These are phyloP conservation scores for Zea luxurians DNA, from an alignment of 176 grass and related monocot species.

Conservation along the genomic window DNA sequence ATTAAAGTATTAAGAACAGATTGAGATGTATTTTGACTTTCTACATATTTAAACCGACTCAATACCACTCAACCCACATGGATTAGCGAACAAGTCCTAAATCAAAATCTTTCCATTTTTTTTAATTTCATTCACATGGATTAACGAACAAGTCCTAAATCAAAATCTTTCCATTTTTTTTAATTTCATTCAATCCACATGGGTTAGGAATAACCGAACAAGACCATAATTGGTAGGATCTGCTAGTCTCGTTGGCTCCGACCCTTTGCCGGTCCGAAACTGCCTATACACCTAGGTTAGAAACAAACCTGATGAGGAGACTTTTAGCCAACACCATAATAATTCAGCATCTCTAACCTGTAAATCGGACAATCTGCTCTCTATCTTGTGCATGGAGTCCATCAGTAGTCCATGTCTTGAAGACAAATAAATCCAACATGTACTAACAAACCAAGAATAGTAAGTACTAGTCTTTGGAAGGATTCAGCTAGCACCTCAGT, in stretches of 20 bases:
- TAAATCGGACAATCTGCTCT: background rate
- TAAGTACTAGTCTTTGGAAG: background rate
- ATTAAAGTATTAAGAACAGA: too few species aligned
- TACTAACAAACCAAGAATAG: background rate
- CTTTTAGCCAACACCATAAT: background rate
- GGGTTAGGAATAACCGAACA: too few species aligned
- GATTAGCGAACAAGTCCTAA: too few species aligned
- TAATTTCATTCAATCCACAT: too few species aligned
- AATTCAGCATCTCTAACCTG: background rate
- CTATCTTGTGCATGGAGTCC: background rate
- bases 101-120: too few species aligned
- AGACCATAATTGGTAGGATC: background rate
- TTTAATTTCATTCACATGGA: too few species aligned
- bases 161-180: too few species aligned
- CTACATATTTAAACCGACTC: too few species aligned
- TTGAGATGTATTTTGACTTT: too few species aligned
- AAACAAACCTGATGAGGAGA: background rate
- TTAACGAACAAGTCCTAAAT: too few species aligned
- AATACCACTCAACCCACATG: too few species aligned
- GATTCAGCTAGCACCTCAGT: background rate
- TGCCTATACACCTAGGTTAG: background rate
- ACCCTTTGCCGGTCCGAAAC: background rate
- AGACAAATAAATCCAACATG: constrained; percentile 2
- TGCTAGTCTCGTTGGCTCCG: background rate
- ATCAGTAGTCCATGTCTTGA: background rate